These are phyloP conservation scores for Termitomyces sp. DNA, from an alignment of 768 basidiomycete species.

Conservation along the genomic window DNA sequence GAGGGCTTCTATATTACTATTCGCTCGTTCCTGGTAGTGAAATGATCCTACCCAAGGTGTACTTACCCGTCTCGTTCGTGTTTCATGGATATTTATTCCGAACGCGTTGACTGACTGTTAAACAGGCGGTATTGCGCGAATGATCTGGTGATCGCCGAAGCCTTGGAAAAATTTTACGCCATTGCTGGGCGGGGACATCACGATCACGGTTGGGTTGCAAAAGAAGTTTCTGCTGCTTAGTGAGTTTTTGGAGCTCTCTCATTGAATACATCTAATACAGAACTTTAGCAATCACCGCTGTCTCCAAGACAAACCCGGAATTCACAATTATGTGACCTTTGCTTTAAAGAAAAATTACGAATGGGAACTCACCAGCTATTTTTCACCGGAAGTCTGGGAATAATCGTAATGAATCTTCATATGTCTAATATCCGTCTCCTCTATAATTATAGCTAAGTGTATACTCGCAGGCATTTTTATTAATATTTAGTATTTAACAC, in stretches of 20 bases:
- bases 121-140: constrained; percentile 24
- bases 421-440: not conserved
- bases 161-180: constrained; percentile 23
- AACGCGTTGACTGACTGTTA: not conserved
- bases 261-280: not conserved
- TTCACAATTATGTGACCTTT: constrained; percentile 27
- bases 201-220: constrained; percentile 23
- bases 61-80: constrained; percentile 27
- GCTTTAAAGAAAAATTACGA: constrained; percentile 23
- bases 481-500: not conserved
- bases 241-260: constrained; percentile 13
- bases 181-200: constrained; percentile 12
- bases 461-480: not conserved
- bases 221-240: constrained; percentile 22
- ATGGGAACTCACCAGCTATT: constrained; percentile 28
- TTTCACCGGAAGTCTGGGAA: constrained; percentile 26
- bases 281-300: constrained; percentile 20
- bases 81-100: not conserved
- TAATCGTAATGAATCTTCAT: not conserved
- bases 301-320: constrained; percentile 19
- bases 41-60: constrained; percentile 25
- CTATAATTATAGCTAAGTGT: not conserved
- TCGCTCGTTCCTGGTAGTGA: constrained; percentile 22
- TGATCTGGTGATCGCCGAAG: constrained; percentile 20
- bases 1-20: constrained; percentile 26